Base-by-base conservation (phyloP, 2,329 filamentous ascomycete genomes). In the Nothopassalora personata region DNA sequence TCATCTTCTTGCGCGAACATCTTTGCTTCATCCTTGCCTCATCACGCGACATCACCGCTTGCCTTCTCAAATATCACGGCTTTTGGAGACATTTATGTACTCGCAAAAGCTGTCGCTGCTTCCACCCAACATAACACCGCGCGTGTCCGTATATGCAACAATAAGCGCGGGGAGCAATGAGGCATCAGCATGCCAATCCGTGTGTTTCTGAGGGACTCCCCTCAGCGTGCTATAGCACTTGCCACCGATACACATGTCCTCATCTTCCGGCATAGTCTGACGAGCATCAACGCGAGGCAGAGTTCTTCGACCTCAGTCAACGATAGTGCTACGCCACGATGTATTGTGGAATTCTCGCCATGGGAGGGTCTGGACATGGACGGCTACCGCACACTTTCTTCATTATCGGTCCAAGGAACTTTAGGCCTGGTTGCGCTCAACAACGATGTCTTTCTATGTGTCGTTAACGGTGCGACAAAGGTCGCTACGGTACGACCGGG, bases 391-490 rank as follows among this genome's bases (percentile, higher is more conserved):
- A 81, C 86, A 11, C 77, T 97, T 60, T 89, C 86, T 31, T 83
- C 86, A 18, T 80, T 89, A 50, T 86, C 86, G 15, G 88, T 92
- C 34, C 87, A 91, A 71, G 93, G 93, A 57, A 97, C 92, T 0
- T 79, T 97, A 49, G 93, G 93, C 1, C 79, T 97, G 62, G 93
- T 97, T 67, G 88, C 91, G 0, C 83, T 96, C 62, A 85, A 86
- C 63, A 82, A 85, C 60, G 91, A 97, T 77, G 87, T 97, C 13
- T 97, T 97, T 72, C 79, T 97, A 15, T 94, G 91, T 61, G 88
- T 97, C 58, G 89, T 97, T 55, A 95, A 89, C 30, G 85, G 86
- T 49, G 88, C 90, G 39, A 82, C 84, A 19, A 85, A 87, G 62
- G 91, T 92, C 5, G 93, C 92, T 15, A 91, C 85, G 1, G 82